Evolutionary conservation across 1,284 basidiomycete genomes (phyloP), one percentile per base, ranked within the genome.

Genomic region (Sporisorium scitamineum): DNA sequence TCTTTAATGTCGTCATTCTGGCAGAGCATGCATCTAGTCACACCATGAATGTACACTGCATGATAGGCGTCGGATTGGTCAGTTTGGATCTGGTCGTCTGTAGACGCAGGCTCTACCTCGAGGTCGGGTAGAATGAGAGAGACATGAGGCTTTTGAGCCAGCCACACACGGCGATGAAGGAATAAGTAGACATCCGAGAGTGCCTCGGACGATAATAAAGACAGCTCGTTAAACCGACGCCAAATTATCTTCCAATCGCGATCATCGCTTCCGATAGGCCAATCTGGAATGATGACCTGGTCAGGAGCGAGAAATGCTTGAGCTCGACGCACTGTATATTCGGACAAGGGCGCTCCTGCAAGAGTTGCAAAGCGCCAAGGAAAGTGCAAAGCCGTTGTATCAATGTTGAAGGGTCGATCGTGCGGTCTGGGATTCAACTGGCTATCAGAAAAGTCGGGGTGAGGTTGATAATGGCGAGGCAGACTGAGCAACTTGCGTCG

Each of bases 1-100:
- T 59, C 56, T 20, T 57, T 45, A 26, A 37, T 54, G 18, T 26
- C 16, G 18, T 22, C 37, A 6, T 51, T 24, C 10, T 41, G 24
- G 24, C 56, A 59, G 10, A 41, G 6, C 56, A 59, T 59, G 47
- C 56, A 59, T 31, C 47, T 24, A 16, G 47, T 41, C 31, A 59
- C 56, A 2, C 56, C 56, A 51, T 39, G 27, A 20, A 6, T 34
- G 32, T 34, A 34, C 13, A 7, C 7, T 6, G 32, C 13, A 13
- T 34, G 32, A 34, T 7, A 34, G 13, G 13, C 32, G 32, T 34
- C 32, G 32, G 32, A 6, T 7, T 6, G 7, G 32, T 34, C 32
- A 13, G 13, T 34, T 34, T 34, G 32, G 13, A 13, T 6, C 13
- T 34, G 32, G 13, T 34, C 13, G 32, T 34, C 32, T n/a, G n/a